Base-by-base conservation (phyloP, 169 alveolate genomes). In the Eimeria tenella region DNA sequence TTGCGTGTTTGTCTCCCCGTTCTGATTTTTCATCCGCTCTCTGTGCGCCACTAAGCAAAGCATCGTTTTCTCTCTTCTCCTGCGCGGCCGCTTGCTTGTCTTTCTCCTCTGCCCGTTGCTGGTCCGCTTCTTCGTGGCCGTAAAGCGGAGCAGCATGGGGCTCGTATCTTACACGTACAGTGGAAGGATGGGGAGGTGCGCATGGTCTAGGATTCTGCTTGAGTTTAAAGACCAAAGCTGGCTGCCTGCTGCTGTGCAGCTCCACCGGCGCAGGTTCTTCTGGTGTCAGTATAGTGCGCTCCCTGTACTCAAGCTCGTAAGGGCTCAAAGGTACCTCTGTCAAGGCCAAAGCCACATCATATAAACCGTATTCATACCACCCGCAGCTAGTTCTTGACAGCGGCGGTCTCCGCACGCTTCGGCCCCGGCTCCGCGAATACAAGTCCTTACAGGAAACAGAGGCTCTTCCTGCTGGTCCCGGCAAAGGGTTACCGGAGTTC, bases 121-220 rank as follows among this genome's bases (percentile, higher is more conserved):
- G 74, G 5, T 25, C 73, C 23, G 53, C 52, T 1, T 5, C 73
- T 56, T 31, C 73, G 5, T 70, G 71, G 25, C n/a, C 21, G 4
- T 53, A n/a, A 7, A 81, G 73, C 25, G 89, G 89, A 42, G 73
- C 89, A 53, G 60, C 89, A 5, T 53, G 56, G 21, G 89, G 89
- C 55, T 81, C 89, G 31, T 81, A 81, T 49, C 74, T 31, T 11
- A 81, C 73, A 23, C 89, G 70, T 55, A 81, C 89, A 50, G 89
- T 81, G 8, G 89, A 81, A 13, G 89, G 89, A 55, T 81, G 89
- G 9, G 89, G 89, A 5, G 89, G 89, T 6, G 89, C 89, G 19
- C 89, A 81, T 21, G 89, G 73, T 15, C 60, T 60, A 21, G 89
- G 89, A 21, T 81, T 81, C 8, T 42, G 65, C 19, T 81, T 81